Base-by-base conservation (phyloP, 2,329 filamentous ascomycete species). In the Aspergillus brasiliensis region DNA sequence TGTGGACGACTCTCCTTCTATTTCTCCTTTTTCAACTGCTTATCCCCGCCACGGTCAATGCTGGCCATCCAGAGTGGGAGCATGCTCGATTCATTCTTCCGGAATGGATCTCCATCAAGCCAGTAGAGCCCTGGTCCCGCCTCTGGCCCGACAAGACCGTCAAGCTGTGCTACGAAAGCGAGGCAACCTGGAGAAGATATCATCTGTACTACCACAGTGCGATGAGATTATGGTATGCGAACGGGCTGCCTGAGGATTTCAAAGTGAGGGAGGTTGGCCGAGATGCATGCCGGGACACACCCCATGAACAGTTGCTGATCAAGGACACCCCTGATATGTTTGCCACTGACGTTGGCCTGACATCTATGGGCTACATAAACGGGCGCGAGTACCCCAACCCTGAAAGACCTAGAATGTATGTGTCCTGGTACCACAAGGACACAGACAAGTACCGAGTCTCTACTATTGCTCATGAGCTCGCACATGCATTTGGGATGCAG, bases 401-500 rank as follows among this genome's bases (percentile, higher is more conserved):
- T 25, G 2, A 11, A 11, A 15, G 1, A 13, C 19, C 17, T 19
- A 3, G 7, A 2, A 25, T 34, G 19, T 19, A 34, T 2, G 19
- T 51, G 15, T 28, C 19, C n/a, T 10, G 19, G 3, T 7, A 49
- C 8, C 3, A 7, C 2, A 10, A 13, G 4, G n/a, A 37, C 10
- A 2, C 21, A 3, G 34, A 31, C 13, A 5, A 27, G 17, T 10
- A 10, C 3, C 23, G 25, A 5, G 7, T 28, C 10, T n/a, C 13
- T 7, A 59, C 51, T 17, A 13, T 57, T 48, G 58, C 62, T 3
- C 62, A 64, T 21, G 57, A 60, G 27, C 19, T 64, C 34, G 62
- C 60, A 10, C 62, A 64, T 47, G 27, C 23, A 6, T 62, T 54
- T 23, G 62, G 62, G 8, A 28, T 64, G 3, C 3, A n/a, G 0